These are phyloP conservation scores for Xylariaceae sp. DNA, from an alignment of 2,329 filamentous ascomycete genomes.

Conservation along the genomic window DNA sequence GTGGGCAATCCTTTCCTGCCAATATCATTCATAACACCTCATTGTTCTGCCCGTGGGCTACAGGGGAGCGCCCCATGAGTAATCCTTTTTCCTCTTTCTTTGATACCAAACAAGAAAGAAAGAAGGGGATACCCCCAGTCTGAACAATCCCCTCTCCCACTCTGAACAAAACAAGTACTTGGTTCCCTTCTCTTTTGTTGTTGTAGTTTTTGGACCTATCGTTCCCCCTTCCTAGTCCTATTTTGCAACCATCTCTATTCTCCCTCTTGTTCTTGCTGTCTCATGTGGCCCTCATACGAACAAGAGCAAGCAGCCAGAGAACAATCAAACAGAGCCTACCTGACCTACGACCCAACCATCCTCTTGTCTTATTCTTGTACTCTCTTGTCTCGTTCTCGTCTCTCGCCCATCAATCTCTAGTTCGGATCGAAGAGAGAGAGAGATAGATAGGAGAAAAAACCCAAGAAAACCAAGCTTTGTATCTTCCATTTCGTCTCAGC, in stretches of 20 bases:
- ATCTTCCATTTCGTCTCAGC: conserved; percentile 13
- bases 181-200: conserved; percentile 18
- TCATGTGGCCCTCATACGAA: conserved; percentile 22
- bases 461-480: conserved; percentile 11
- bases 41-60: conserved; percentile 24
- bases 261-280: conserved; percentile 25
- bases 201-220: conserved; percentile 7
- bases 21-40: conserved; percentile 15
- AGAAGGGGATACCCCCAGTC: conserved; percentile 6
- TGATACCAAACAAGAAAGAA: conserved; percentile 26
- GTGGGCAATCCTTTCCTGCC: conserved; percentile 1
- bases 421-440: conserved; percentile 11
- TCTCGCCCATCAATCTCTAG: conserved; percentile 6
- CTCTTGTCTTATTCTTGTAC: conserved; percentile 22
- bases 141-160: conserved; percentile 24
- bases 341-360: conserved; percentile 25
- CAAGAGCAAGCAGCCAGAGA: conserved; percentile 22
- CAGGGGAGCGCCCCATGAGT: not conserved
- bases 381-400: conserved; percentile 28
- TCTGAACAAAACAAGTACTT: conserved; percentile 29
- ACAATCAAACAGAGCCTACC: conserved; percentile 26
- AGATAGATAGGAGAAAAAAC: no score
- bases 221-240: conserved; percentile 3
- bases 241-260: conserved; percentile 10
- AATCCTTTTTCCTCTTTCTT: conserved; percentile 21